Base-by-base conservation (phyloP, 83 land plant genomes). In the Larix sibirica region DNA sequence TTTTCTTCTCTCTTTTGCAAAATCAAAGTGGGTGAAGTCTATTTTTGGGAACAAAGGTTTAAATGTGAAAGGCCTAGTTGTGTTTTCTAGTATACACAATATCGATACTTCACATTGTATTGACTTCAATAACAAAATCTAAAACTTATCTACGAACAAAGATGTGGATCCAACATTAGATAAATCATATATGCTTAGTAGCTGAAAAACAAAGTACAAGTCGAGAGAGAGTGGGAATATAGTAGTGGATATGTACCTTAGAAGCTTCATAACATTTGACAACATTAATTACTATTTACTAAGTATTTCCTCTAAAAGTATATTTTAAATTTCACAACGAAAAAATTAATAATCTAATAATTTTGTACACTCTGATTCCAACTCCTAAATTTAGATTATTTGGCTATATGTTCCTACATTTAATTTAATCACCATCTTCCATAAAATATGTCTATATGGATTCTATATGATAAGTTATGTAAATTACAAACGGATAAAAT, bases 91-190 rank as follows among this genome's bases (percentile, higher is more conserved):
- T 87, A 31, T 50, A 23, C 94, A 92, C 76, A 92, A 91, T 0
- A 83, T 92, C 62, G 91, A 91, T 0, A 79, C 89, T 3, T 23
- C 87, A 3, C 90, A 87, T 71, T 92, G 94, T 64, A n/a, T 26
- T 13, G 60, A 81, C 21, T 84, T 92, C 83, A 20, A 47, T 24
- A 84, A 77, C 61, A 80, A 91, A 0, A 83, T 91, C 9, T 87
- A 89, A 83, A 91, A 88, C 75, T 91, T 91, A 83, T 87, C 82
- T 2, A 88, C 90, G 28, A 0, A 81, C 26, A 16, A 90, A 16
- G 88, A 86, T 75, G 56, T 79, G 13, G 97, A 95, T 56, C 95
- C 97, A 1, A 26, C 90, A 12, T 71, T 92, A 50, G 95, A 95
- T 84, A 82, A 87, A 33, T 80, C 82, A 8, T 90, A 90, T 1